Evolutionary conservation across 768 basidiomycete species (phyloP).

Genomic region (Strobilomyces confusus): DNA sequence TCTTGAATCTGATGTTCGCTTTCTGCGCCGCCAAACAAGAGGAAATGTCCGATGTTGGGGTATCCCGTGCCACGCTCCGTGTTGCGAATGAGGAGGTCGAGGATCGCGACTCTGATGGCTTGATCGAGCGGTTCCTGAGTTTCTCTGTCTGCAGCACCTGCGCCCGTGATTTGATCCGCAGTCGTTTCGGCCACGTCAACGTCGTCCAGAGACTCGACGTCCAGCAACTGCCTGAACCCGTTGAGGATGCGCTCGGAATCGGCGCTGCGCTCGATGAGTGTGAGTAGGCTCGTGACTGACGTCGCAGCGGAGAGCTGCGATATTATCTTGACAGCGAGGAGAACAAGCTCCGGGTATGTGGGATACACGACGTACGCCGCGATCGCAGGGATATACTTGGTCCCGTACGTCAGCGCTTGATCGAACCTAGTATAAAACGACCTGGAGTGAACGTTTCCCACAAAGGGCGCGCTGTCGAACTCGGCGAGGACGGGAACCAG

Average conservation of each 20-base stretch:
- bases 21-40: slow-evolving; percentile 69
- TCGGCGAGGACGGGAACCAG: slow-evolving; percentile 75
- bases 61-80: slow-evolving; percentile 58
- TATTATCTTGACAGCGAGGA: slow-evolving; percentile 78
- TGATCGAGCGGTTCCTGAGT: slow-evolving; percentile 51
- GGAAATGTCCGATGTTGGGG: slow-evolving; percentile 85
- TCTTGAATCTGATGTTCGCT: slow-evolving; percentile 68
- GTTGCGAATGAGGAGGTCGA: slow-evolving; percentile 78
- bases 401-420: slow-evolving; percentile 64
- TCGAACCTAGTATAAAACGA: slow-evolving; percentile 74
- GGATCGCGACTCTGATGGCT: slow-evolving; percentile 68
- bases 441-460: slow-evolving; percentile 55
- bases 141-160: slow-evolving; percentile 61
- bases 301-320: slow-evolving; percentile 60
- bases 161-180: slow-evolving; percentile 65
- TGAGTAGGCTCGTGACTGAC: slow-evolving; percentile 68
- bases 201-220: slow-evolving; percentile 57
- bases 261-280: slow-evolving; percentile 72
- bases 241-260: slow-evolving; percentile 84
- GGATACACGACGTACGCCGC: slow-evolving; percentile 74
- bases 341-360: slow-evolving; percentile 64
- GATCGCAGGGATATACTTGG: slow-evolving; percentile 74
- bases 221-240: slow-evolving; percentile 69
- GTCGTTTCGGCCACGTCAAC: slow-evolving; percentile 54
- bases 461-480: slow-evolving; percentile 49